Evolutionary conservation across 805 yeast genomes (phyloP), one percentile per base, ranked within the genome.

Genomic region (Kodamaea laetipori): DNA sequence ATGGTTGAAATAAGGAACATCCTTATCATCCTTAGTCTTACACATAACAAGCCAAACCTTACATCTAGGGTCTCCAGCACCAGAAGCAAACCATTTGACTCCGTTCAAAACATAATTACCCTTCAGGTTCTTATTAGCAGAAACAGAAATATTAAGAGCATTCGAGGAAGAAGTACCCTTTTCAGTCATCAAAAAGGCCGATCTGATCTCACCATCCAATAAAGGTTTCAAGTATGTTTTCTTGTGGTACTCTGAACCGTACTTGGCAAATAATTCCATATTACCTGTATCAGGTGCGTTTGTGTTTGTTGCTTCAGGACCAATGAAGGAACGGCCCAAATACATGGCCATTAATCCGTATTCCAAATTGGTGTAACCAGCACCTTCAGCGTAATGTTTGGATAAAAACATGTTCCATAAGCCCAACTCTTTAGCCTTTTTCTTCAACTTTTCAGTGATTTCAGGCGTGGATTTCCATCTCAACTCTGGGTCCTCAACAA

Each of bases 1-100:
- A 56, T 81, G 86, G 56, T 80, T 81, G 34, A 52, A 56, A 57
- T 80, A 78, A 1, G 65, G 66, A 2, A 55, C 53, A 28, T 55
- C 44, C 9, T 51, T 46, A 33, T 58, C 44, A 45, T 61, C 59
- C 37, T 52, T 52, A 4, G 78, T 75, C 58, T 74, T 73, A 54
- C 78, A 77, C 80, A 76, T 76, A 18, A 74, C 76, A 41, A 77
- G 63, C 76, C 80, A 72, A 12, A 77, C 73, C 30, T 62, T 52
- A 58, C 81, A 74, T 43, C 84, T 71, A 18, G 84, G 85, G 56
- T 81, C 86, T 18, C 84, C 85, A 28, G 84, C 85, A 21, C 86
- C 86, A 0, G 84, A 78, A 2, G 84, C 81, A 73, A 81, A 81
- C 86, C 86, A 81, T 57, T 82, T 82, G 42, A 78, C 71, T 4